These are phyloP conservation scores for Aleurites moluccanus DNA, from an alignment of 441 rosid genomes.

Conservation along the genomic window DNA sequence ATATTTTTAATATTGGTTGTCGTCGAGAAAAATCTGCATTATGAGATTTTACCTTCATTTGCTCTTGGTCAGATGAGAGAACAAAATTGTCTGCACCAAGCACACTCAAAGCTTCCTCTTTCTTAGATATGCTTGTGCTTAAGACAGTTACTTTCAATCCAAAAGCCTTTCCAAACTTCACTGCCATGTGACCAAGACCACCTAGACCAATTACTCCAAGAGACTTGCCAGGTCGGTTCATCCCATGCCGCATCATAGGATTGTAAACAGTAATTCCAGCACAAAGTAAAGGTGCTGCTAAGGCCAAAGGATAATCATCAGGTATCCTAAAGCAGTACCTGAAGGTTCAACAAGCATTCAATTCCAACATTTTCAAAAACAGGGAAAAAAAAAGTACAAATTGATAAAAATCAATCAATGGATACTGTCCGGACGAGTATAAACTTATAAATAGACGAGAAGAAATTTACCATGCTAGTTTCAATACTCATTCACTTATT, in stretches of 20 bases:
- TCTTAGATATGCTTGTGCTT: conserved; percentile 79
- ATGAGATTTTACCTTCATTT: conserved; percentile 59
- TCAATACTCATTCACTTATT: too few relatives aligned
- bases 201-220: conserved; percentile 91
- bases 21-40: neutral
- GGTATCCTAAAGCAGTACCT: conserved; percentile 84
- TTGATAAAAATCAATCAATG: neutral
- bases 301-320: conserved; percentile 54
- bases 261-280: conserved; percentile 84
- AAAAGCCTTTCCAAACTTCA: conserved; percentile 94
- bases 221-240: conserved; percentile 81
- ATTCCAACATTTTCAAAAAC: conserved; percentile 7
- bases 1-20: too few relatives aligned
- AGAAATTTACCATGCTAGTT: too few relatives aligned
- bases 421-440: too few relatives aligned
- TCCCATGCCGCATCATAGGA: conserved; percentile 76
- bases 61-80: conserved; percentile 64
- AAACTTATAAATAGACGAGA: too few relatives aligned
- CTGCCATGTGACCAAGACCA: conserved; percentile 96
- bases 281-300: conserved; percentile 82
- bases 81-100: conserved; percentile 73
- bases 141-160: conserved; percentile 75
- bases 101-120: conserved; percentile 64
- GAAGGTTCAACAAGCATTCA: conserved; percentile 20
- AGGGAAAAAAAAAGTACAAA: too few relatives aligned